Base-by-base conservation (phyloP, 2,329 filamentous ascomycete genomes). In the Paracorniculantispora psalliotae region DNA sequence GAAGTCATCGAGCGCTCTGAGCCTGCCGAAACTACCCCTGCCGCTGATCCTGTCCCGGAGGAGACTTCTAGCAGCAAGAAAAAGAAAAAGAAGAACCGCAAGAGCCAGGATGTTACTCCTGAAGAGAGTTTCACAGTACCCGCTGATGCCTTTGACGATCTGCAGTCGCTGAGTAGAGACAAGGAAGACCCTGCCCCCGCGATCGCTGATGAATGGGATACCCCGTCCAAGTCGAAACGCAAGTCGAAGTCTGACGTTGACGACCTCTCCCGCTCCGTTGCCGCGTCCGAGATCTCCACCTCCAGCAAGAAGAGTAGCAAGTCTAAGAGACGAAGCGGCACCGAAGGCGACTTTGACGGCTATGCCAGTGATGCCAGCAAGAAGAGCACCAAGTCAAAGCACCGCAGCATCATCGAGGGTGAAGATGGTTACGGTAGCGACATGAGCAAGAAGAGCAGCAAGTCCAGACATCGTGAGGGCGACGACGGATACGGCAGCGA, bases 401-500 rank as follows among this genome's bases (percentile, higher is more conserved):
- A 28, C 71, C 67, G 56, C 68, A 33, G 30, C 30, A 33, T 33
- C 30, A 33, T 33, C 30, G 75, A 70, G 59, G 76, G 72, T 59
- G 73, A 69, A 51, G 71, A 65, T 7, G 64, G 67, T 4, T 57
- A 66, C 19, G 69, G 72, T 59, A 70, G 72, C 53, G 71, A 77
- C 54, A 72, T 73, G 51, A 73, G 72, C 62, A 75, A 71, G 60
- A 74, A 70, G 62, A 74, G 72, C 63, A 75, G 70, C 62, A 75
- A 72, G 62, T 72, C 72, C 9, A 76, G 72, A 65, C 71, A 69
- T 57, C 69, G 67, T 56, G 75, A 70, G 58, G 77, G 71, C 57
- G 73, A 70, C 55, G 71, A 65, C 13, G 64, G 67, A 10, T 58
- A 66, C 23, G 69, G 72, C 61, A 70, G 72, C 54, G 71, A 77